Evolutionary conservation across 2,329 filamentous ascomycete genomes (phyloP).

Genomic region (Chrysoporthe austroafricana): DNA sequence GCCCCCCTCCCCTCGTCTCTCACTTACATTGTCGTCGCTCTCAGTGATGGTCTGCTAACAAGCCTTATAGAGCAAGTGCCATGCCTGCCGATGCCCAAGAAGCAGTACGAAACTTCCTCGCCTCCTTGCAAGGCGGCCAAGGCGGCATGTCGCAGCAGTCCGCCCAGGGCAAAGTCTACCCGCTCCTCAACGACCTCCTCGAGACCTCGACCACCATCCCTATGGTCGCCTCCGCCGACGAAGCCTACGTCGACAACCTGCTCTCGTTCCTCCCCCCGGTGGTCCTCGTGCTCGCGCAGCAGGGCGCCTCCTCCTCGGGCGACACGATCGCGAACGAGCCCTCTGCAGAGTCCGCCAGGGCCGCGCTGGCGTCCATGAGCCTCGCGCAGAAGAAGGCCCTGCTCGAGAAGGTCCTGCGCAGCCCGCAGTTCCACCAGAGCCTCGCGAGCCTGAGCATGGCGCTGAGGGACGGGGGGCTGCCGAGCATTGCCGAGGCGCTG

Average conservation of each 20-base stretch:
- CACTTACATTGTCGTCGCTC: not conserved
- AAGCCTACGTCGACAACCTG: slow-evolving; percentile 72
- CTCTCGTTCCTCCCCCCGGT: slow-evolving; percentile 78
- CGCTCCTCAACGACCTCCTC: slow-evolving; percentile 84
- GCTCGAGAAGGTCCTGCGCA: slow-evolving; percentile 79
- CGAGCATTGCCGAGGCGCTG: slow-evolving; percentile 86
- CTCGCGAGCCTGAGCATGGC: slow-evolving; percentile 84
- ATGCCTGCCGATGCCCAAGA: slow-evolving; percentile 70
- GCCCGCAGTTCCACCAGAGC: slow-evolving; percentile 89
- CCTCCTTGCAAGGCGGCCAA: slow-evolving; percentile 70
- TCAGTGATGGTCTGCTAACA: slow-evolving; percentile 24
- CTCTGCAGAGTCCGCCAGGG: slow-evolving; percentile 68
- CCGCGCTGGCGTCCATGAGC: slow-evolving; percentile 74
- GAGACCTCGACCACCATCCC: slow-evolving; percentile 77
- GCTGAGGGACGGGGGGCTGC: slow-evolving; percentile 85
- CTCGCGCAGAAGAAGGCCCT: slow-evolving; percentile 78
- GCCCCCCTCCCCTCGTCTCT: slow-evolving; percentile 36
- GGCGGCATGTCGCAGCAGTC: slow-evolving; percentile 41
- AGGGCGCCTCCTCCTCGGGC: slow-evolving; percentile 54
- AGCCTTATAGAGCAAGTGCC: slow-evolving; percentile 58
- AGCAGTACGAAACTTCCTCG: slow-evolving; percentile 85
- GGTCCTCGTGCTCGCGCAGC: slow-evolving; percentile 76
- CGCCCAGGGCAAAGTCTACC: slow-evolving; percentile 68
- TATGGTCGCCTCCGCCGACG: slow-evolving; percentile 67
- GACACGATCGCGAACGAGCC: slow-evolving; percentile 66